These are phyloP conservation scores for Calocybe indica DNA, from an alignment of 768 basidiomycete genomes.

Conservation along the genomic window DNA sequence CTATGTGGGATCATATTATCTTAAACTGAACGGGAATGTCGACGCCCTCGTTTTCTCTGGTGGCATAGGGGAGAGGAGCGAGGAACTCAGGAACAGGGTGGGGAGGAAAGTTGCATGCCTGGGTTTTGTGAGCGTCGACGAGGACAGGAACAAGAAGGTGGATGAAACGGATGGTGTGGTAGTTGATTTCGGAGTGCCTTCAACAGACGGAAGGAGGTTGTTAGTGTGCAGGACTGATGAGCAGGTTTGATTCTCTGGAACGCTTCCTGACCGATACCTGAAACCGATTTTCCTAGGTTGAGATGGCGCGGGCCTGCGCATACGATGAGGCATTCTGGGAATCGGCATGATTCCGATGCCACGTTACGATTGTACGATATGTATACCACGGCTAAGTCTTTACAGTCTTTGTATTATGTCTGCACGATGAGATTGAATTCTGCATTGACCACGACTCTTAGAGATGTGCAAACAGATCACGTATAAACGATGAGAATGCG, in stretches of 20 bases:
- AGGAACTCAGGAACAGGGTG: conserved; percentile 54
- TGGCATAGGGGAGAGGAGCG: conserved; percentile 79
- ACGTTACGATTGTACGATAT: too few species aligned
- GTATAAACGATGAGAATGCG: too few species aligned
- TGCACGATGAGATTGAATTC: too few species aligned
- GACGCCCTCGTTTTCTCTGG: conserved; percentile 85
- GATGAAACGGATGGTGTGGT: conserved; percentile 32
- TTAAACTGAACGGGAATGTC: conserved; percentile 61
- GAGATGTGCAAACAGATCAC: too few species aligned
- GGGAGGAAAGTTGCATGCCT: conserved; percentile 49
- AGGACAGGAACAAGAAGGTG: conserved; percentile 37
- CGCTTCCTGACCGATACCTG: not conserved
- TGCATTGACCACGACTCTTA: too few species aligned
- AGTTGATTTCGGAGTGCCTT: conserved; percentile 35
- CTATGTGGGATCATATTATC: conserved; percentile 68
- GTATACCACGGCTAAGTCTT: too few species aligned
- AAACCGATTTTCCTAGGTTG: conserved; percentile 19
- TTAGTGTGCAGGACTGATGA: conserved; percentile 67
- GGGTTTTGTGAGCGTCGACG: conserved; percentile 51
- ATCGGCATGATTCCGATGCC: not conserved
- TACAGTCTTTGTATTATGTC: too few species aligned
- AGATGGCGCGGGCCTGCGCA: conserved; percentile 36
- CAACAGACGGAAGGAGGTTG: conserved; percentile 25
- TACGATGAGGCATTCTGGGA: conserved; percentile 20
- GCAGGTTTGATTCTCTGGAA: conserved; percentile 30